Conservation (phyloP, 2,329 filamentous ascomycete genomes). For the Fonsecaea pugnacius region DNA sequence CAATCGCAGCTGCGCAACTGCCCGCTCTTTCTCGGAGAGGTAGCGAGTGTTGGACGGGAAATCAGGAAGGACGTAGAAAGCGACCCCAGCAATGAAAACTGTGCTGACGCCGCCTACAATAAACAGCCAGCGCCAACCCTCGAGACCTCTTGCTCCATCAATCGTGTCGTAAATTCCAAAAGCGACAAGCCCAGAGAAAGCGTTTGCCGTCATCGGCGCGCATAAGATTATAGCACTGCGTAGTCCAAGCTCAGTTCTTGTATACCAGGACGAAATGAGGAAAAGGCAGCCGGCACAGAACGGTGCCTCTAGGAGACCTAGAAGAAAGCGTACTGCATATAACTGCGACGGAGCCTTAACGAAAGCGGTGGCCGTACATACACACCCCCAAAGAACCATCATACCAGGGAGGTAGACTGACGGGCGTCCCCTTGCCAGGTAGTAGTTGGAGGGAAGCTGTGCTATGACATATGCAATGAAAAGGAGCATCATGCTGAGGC, state of each 20-base stretch:
- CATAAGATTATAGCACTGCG: constrained; percentile 63
- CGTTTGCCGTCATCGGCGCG: constrained; percentile 63
- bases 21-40: constrained; percentile 62
- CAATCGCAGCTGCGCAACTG: constrained; percentile 51
- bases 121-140: constrained; percentile 49
- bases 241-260: constrained; percentile 46
- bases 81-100: constrained; percentile 60
- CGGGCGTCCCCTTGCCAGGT: constrained; percentile 39
- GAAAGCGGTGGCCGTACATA: constrained; percentile 14
- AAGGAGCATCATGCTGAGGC: constrained; percentile 51
- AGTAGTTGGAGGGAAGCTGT: constrained; percentile 45
- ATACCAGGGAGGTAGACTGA: constrained; percentile 18
- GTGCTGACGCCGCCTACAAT: constrained; percentile 66
- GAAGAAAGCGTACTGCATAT: constrained; percentile 43
- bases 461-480: constrained; percentile 68
- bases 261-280: constrained; percentile 65
- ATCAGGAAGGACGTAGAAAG: constrained; percentile 67
- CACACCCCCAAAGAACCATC: constrained; percentile 17
- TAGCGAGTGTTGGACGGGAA: constrained; percentile 66
- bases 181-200: constrained; percentile 36
- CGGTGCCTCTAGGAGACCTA: constrained; percentile 55
- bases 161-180: constrained; percentile 13
- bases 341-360: constrained; percentile 6
- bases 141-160: constrained; percentile 15
- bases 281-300: constrained; percentile 61